Conservation (phyloP, 768 basidiomycete genomes). For the Austroboletus eburneus region DNA sequence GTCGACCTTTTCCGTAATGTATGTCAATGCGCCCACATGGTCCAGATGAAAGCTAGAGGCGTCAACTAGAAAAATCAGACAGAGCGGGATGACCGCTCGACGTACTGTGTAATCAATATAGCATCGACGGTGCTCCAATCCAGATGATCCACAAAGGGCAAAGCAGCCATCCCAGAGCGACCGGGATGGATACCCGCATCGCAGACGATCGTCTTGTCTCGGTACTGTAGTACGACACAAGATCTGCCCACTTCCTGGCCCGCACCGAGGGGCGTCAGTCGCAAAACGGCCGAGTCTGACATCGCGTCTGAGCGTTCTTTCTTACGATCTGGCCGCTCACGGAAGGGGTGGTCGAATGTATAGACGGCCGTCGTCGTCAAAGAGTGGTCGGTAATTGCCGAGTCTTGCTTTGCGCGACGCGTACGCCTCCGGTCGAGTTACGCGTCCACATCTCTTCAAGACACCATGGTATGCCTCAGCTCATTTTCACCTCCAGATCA, state of each 20-base stretch:
- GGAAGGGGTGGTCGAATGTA: no score
- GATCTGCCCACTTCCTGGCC: slow-evolving; percentile 97
- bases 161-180: slow-evolving; percentile 84
- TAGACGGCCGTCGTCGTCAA: neutral
- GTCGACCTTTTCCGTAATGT: slow-evolving; percentile 91
- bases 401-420: slow-evolving; percentile 15
- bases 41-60: slow-evolving; percentile 84
- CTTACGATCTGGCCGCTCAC: no score
- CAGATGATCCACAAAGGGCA: slow-evolving; percentile 92
- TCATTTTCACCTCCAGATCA: neutral
- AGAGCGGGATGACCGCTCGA: slow-evolving; percentile 10
- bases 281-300: slow-evolving; percentile 57
- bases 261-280: slow-evolving; percentile 85
- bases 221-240: slow-evolving; percentile 91
- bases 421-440: slow-evolving; percentile 8
- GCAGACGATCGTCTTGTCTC: slow-evolving; percentile 88
- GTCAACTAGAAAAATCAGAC: neutral
- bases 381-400: slow-evolving; percentile 20
- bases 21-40: slow-evolving; percentile 93
- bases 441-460: slow-evolving; percentile 22
- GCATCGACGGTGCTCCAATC: slow-evolving; percentile 98
- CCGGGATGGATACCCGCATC: slow-evolving; percentile 95
- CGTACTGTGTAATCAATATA: slow-evolving; percentile 90
- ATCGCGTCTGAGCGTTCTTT: slow-evolving; percentile 28
- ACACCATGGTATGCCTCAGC: slow-evolving; percentile 44